A percentile compares a stretch with the other conserved stretches of the same genome.
phyloP scores from a whole-genome alignment of 2,329 filamentous ascomycete genomes.

The Trichoderma polysporum region DNA sequence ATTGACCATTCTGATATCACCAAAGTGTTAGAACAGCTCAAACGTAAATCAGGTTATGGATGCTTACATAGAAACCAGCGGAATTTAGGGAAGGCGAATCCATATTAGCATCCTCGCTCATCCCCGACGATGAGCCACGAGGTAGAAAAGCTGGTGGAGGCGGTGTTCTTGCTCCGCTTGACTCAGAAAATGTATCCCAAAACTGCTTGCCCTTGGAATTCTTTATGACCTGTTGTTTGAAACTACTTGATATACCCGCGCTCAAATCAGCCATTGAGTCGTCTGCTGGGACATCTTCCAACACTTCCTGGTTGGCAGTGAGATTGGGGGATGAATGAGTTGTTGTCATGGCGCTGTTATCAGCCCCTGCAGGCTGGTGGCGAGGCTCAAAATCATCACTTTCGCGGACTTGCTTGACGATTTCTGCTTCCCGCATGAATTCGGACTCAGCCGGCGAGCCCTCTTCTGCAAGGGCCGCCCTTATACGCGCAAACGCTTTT shows the following conservation, averaged over 20 bases:
- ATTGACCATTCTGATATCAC: conserved; percentile 32
- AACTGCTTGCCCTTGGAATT: conserved; percentile 68
- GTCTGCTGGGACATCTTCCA: conserved; percentile 71
- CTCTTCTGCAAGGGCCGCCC: conserved; percentile 86
- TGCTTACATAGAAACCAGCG: conserved; percentile 37
- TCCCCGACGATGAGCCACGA: conserved; percentile 57
- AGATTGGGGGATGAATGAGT: conserved; percentile 69
- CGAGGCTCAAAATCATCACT: conserved; percentile 66
- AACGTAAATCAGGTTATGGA: conserved; percentile 25
- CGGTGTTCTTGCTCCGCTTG: conserved; percentile 54
- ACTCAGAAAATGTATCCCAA: conserved; percentile 78
- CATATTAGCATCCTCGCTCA: conserved; percentile 71
- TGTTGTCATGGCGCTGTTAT: conserved; percentile 52
- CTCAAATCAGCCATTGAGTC: conserved; percentile 60
- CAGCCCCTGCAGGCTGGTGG: conserved; percentile 39
- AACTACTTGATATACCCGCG: conserved; percentile 59
- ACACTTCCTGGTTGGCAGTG: conserved; percentile 56
- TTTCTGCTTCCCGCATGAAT: conserved; percentile 86
- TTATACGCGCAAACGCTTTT: conserved; percentile 90
- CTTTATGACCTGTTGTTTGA: conserved; percentile 70
- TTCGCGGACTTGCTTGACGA: conserved; percentile 91
- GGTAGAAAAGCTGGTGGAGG: conserved; percentile 65
- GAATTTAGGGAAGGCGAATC: conserved; percentile 59
- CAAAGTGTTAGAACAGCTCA: neutral
- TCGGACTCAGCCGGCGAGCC: conserved; percentile 84